Evolutionary conservation across 768 basidiomycete species (phyloP), one percentile per base, ranked within the genome.

Genomic region (Lepiota venenata): DNA sequence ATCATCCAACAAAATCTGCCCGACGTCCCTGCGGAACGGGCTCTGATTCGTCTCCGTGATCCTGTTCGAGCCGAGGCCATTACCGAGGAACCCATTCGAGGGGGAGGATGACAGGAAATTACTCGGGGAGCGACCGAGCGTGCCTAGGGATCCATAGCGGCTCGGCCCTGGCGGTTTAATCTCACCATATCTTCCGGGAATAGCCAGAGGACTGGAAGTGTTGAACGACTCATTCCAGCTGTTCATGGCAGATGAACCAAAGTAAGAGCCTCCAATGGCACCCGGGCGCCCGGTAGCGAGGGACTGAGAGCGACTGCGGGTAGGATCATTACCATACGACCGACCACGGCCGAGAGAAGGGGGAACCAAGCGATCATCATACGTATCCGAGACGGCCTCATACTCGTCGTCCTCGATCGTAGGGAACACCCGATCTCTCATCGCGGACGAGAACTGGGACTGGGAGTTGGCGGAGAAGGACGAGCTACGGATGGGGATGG

Each of bases 11-110:
- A 91, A 68, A 53, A 92, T 89, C 68, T 87, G 83, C 5, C 82
- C 83, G 15, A 93, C 87, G 66, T 93, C 89, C 20, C 91, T 75
- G n/a, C 89, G 81, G 65, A 93, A 93, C 0, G 91, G 91, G 58
- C 82, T 85, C 80, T 90, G 88, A 66, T 92, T 93, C 27, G 88
- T 87, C 39, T 81, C 69, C 52, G 73, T 70, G n/a, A 54, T 46
- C 21, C 52, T 46, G 6, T 37, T 22, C 15, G 44, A 29, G 18
- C 32, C 39, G 68, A 72, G 71, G 61, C 75, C 79, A 68, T 79
- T 81, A 63, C 73, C 69, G 56, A 66, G 64, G 61, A 69, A 62
- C 58, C 73, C 73, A 61, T 74, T 69, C 56, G 75, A 74, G 43
- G 77, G 79, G 62, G 79, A 80, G 58, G 73, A 67, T 57, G 70